Conservation (phyloP, 164 flowering plant genomes). For the Chloranthus sessilifolius region DNA sequence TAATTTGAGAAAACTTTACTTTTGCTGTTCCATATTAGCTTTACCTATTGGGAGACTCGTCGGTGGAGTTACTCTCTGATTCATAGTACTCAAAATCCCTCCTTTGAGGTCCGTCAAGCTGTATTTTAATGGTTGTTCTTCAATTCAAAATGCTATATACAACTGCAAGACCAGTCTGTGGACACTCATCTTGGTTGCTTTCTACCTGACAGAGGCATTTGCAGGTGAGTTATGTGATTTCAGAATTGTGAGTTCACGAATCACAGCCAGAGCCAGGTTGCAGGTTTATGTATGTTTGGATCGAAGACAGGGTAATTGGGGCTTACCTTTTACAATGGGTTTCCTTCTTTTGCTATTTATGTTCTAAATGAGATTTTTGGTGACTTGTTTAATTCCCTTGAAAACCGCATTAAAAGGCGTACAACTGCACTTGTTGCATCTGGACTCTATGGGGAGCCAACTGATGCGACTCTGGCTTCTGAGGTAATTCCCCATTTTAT, state of each 20-base stretch:
- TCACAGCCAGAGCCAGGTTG: conserved; percentile 64
- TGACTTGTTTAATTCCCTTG: conserved; percentile 63
- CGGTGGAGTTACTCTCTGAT: too few species aligned
- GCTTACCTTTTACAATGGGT: background rate
- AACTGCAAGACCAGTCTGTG: too few species aligned
- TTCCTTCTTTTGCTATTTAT: background rate
- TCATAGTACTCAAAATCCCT: too few species aligned
- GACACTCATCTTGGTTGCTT: too few species aligned
- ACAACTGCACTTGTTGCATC: conserved; percentile 47
- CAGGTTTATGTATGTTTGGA: conserved; percentile 86
- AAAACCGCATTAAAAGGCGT: conserved; percentile 51
- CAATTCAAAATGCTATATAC: too few species aligned
- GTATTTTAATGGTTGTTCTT: too few species aligned
- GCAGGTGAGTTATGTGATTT: too few species aligned
- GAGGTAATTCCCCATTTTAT: conserved; percentile 42
- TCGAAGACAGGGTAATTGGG: conserved; percentile 78
- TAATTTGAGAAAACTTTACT: too few species aligned
- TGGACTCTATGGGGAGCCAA: conserved; percentile 55
- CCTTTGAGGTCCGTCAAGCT: too few species aligned
- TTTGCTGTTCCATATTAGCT: too few species aligned
- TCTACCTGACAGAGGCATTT: too few species aligned
- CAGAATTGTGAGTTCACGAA: conserved; percentile 45
- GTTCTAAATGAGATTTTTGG: conserved; percentile 13
- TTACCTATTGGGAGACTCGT: too few species aligned
- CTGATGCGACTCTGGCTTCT: conserved; percentile 87